phyloP scores from a whole-genome alignment of 345 rosid genomes.

The Populus davidiana region DNA sequence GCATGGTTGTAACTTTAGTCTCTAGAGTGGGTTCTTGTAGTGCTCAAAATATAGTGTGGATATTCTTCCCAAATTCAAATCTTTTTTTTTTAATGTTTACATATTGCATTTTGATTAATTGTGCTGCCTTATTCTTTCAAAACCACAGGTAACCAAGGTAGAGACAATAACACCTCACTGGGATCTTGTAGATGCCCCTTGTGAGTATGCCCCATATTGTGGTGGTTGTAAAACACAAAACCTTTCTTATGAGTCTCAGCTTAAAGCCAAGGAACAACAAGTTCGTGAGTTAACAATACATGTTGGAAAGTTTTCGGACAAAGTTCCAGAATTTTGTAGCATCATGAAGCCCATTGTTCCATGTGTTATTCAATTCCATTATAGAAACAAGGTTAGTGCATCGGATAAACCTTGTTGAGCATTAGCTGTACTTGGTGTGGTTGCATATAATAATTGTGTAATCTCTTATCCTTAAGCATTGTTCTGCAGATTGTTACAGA shows the following conservation, averaged over 20 bases:
- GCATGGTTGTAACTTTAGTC: neutral
- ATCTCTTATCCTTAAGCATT: neutral
- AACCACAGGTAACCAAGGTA: slow-evolving; percentile 59
- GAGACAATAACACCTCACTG: slow-evolving; percentile 66
- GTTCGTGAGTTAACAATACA: slow-evolving; percentile 59
- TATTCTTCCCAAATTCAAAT: neutral
- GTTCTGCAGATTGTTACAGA: neutral
- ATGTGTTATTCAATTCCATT: slow-evolving; percentile 72
- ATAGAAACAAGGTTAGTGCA: slow-evolving; percentile 75
- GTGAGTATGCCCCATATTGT: slow-evolving; percentile 77
- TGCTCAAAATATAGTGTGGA: neutral
- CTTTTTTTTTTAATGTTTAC: neutral
- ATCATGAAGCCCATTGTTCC: slow-evolving; percentile 78
- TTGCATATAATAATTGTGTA: neutral
- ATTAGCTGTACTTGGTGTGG: neutral
- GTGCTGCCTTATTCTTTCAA: slow-evolving; percentile 7
- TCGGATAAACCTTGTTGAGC: neutral
- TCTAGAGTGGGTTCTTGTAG: neutral
- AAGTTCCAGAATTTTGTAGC: slow-evolving; percentile 34
- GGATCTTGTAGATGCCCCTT: slow-evolving; percentile 85
- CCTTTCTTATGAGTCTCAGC: slow-evolving; percentile 75
- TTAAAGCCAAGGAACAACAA: slow-evolving; percentile 80
- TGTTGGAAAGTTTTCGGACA: slow-evolving; percentile 69
- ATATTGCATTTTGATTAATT: neutral
- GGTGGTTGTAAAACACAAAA: slow-evolving; percentile 92